phyloP scores from a whole-genome alignment of 768 basidiomycete genomes.

The Phanerochaete sordida region DNA sequence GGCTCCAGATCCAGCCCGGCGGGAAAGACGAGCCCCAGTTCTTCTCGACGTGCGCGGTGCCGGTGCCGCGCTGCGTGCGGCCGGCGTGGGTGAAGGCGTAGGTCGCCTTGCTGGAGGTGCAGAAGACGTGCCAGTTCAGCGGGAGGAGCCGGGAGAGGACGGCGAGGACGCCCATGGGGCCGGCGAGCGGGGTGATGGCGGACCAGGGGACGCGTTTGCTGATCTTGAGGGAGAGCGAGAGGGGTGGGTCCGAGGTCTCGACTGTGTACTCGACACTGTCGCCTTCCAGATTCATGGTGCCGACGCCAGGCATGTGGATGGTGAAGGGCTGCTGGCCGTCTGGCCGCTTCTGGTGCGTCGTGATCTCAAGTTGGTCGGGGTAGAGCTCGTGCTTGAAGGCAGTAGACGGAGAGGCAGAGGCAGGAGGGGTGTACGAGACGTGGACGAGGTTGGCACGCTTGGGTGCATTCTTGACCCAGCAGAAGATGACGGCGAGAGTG shows the following conservation, averaged over 20 bases:
- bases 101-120: conserved; percentile 15
- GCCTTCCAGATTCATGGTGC: conserved; percentile 15
- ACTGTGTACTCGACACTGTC: conserved; percentile 15
- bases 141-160: conserved; percentile 18
- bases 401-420: neutral
- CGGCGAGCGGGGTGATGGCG: conserved; percentile 4
- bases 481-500: conserved; percentile 23
- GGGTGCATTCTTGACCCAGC: conserved; percentile 21
- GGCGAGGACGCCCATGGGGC: conserved; percentile 22
- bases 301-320: conserved; percentile 14
- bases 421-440: conserved; percentile 16
- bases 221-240: conserved; percentile 15
- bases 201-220: conserved; percentile 17
- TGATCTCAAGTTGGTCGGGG: conserved; percentile 9
- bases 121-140: conserved; percentile 26
- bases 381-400: conserved; percentile 21
- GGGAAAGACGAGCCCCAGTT: conserved; percentile 26
- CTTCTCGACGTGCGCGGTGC: conserved; percentile 23
- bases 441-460: conserved; percentile 18
- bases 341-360: neutral
- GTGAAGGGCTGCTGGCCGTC: conserved; percentile 12
- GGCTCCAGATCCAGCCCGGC: conserved; percentile 24
- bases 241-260: conserved; percentile 5
- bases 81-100: conserved; percentile 13
- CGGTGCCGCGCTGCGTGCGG: conserved; percentile 4